Conservation (phyloP, 139 green algal genomes). For the Medakamo hakoo region DNA sequence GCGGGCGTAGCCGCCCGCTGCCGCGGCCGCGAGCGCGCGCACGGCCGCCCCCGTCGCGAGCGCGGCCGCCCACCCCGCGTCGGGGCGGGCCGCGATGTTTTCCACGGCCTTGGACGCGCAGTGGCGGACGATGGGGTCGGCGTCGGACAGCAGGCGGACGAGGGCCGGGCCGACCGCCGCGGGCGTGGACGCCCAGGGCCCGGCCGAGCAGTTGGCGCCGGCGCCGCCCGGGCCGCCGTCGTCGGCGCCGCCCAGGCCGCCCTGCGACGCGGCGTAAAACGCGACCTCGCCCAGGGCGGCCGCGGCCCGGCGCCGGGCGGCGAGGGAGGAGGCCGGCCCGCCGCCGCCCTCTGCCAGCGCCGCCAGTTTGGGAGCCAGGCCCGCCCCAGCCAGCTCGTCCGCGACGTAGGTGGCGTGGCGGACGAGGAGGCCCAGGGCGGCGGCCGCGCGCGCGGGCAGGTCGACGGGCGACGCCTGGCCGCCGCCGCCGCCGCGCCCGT, state of each 20-base stretch:
- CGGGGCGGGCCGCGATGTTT: not conserved
- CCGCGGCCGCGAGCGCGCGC: not conserved
- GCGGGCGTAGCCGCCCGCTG: too few species aligned
- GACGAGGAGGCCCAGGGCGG: constrained; percentile 58
- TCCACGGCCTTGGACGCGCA: too few species aligned
- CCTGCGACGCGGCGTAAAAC: constrained; percentile 88
- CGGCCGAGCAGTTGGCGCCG: too few species aligned
- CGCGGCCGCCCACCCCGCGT: not conserved
- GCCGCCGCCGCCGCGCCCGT: constrained; percentile 9
- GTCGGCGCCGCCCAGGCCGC: too few species aligned
- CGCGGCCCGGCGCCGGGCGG: constrained; percentile 47
- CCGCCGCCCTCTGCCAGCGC: constrained; percentile 53
- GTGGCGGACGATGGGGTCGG: too few species aligned
- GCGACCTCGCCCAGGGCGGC: constrained; percentile 81
- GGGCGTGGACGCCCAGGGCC: too few species aligned
- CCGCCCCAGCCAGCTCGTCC: constrained; percentile 31
- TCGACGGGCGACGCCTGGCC: not conserved
- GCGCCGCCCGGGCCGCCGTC: too few species aligned
- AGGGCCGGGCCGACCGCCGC: too few species aligned
- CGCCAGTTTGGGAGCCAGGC: constrained; percentile 34
- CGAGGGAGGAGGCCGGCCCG: constrained; percentile 47
- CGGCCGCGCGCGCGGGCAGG: constrained; percentile 16
- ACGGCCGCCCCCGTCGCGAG: not conserved
- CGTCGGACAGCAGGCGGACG: too few species aligned
- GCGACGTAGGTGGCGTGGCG: constrained; percentile 78